Base-by-base conservation (phyloP, 2,329 filamentous ascomycete species). In the Lachnellula cervina region DNA sequence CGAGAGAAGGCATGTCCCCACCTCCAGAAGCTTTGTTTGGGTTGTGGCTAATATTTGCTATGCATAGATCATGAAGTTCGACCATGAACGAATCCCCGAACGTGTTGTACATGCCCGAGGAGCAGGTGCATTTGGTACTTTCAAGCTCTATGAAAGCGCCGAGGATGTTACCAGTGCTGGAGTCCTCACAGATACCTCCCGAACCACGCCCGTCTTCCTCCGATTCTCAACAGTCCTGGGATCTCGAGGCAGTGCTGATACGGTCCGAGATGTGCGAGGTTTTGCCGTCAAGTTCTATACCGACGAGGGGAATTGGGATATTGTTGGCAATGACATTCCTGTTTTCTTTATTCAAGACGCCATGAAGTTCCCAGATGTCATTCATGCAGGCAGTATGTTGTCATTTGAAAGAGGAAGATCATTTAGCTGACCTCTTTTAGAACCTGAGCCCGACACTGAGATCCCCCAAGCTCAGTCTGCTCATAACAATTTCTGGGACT, bases 251-350 rank as follows among this genome's bases (percentile, higher is more conserved):
- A 89, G 85, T 51, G 87, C 88, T 5, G 89, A 94, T 68, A 92
- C 88, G 0, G 89, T 91, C 1, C 82, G 89, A n/a, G 89, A 94
- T 74, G 87, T 91, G 2, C 82, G 88, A 38, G 89, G 89, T 1
- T 94, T 93, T 60, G 88, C 89, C 0, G 72, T 89, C 59, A 90
- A 89, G 70, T 84, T 89, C 65, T 91, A 91, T 68, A 91, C 88
- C 0, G 74, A 87, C 0, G 88, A 92, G 64, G 88, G 88, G 4
- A 90, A 89, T 63, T 89, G 85, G 83, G 87, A 90, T 60, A 76
- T 88, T 32, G 83, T 88, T 2, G 86, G 85, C 35, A 90, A 90
- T 72, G 84, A 89, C 61, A 88, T 88, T 44, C 84, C 86, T 0
- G 83, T 89, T 13, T 89, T 89, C 71, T 89, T 89, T 71, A 88